phyloP scores from a whole-genome alignment of 495 filamentous ascomycete species.

The Penicillium manginii region DNA sequence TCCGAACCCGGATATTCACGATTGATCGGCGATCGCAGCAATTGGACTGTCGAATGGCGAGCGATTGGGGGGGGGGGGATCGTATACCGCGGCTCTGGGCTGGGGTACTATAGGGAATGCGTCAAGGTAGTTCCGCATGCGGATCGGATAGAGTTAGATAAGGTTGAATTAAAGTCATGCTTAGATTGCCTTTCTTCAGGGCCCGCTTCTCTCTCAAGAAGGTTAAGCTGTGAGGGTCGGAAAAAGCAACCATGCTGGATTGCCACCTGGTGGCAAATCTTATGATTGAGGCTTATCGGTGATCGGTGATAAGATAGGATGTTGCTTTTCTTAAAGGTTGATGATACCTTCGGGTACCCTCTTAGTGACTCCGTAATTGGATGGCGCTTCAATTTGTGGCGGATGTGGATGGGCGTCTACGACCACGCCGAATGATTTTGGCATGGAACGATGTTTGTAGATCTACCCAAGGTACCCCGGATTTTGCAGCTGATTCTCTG shows the following conservation, averaged over 20 bases:
- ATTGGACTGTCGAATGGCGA: not conserved
- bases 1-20: not conserved
- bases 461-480: too few relatives aligned
- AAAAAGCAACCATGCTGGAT: slow-evolving; percentile 20
- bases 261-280: not conserved
- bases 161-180: slow-evolving; percentile 22
- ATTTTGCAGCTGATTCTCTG: too few relatives aligned
- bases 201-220: slow-evolving; percentile 8
- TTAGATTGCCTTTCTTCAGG: slow-evolving; percentile 12
- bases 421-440: too few relatives aligned
- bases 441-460: too few relatives aligned
- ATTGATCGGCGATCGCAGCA: slow-evolving; percentile 1
- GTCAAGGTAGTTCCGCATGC: not conserved
- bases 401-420: too few relatives aligned
- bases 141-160: slow-evolving; percentile 2
- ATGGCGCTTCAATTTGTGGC: not conserved
- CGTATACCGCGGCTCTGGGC: not conserved
- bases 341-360: not conserved
- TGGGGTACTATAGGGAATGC: too few relatives aligned
- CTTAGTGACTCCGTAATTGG: not conserved
- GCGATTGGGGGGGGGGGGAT: not conserved
- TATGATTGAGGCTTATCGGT: not conserved
- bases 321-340: not conserved
- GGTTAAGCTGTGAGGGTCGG: slow-evolving; percentile 11
- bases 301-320: not conserved